Evolutionary conservation across 2,329 filamentous ascomycete genomes (phyloP).

Genomic region (Colletotrichum destructivum): DNA sequence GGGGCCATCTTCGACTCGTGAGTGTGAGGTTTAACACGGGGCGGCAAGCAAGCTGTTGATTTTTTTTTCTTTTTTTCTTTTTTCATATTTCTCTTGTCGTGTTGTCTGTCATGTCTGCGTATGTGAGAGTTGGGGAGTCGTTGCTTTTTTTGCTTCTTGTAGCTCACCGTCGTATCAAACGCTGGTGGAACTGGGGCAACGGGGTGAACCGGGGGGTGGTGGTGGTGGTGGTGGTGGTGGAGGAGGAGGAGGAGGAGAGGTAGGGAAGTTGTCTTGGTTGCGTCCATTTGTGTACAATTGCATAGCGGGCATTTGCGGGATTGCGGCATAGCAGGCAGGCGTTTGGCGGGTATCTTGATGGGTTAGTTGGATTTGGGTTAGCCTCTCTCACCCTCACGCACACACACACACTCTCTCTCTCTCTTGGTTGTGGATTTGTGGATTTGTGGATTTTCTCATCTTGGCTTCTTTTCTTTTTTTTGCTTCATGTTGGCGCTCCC

Average conservation of each 20-base stretch:
- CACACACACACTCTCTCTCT: not conserved
- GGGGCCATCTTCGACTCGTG: constrained; percentile 80
- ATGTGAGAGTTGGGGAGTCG: not conserved
- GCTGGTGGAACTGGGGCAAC: no score
- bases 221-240: no score
- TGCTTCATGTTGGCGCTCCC: no score
- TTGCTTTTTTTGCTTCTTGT: not conserved
- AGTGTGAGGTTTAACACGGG: no score
- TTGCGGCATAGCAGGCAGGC: not conserved
- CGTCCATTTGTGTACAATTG: not conserved
- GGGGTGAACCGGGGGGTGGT: no score
- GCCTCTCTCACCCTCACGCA: not conserved
- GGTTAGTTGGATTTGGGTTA: not conserved
- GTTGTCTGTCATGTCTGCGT: not conserved
- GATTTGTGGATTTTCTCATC: no score
- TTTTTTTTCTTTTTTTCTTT: not conserved
- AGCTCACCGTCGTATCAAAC: not conserved
- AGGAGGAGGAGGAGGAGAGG: no score
- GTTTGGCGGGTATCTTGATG: not conserved
- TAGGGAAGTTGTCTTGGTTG: no score
- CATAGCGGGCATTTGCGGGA: constrained; percentile 2
- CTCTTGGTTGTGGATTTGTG: no score
- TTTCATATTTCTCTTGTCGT: no score
- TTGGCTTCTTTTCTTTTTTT: no score
- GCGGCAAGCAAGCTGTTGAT: no score